A percentile compares a stretch with the other conserved stretches of the same genome.
Evolutionary conservation across 306 rosid species (phyloP).

Genomic region (Ormosia semicastrata): DNA sequence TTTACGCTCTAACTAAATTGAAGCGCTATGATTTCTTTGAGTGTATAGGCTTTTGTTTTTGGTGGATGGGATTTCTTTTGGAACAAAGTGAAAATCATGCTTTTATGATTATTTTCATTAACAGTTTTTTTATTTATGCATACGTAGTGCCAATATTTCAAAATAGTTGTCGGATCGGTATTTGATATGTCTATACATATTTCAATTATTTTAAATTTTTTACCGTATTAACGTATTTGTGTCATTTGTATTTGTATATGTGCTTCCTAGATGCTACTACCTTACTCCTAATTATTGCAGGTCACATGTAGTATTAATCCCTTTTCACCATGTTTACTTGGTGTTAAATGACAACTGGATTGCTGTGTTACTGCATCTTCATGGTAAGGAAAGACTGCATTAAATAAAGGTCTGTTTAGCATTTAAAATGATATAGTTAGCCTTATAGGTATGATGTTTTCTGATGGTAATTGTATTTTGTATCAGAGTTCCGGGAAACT

Average conservation of each 20-base stretch:
- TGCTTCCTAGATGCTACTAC: neutral
- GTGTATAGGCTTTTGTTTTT: neutral
- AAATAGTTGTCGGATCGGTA: too few relatives aligned
- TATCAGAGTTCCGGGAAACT: neutral
- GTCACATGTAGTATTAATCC: neutral
- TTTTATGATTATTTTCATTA: too few relatives aligned
- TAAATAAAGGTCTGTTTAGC: neutral
- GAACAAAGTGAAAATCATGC: neutral
- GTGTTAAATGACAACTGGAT: neutral
- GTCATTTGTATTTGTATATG: too few relatives aligned
- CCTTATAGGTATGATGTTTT: neutral
- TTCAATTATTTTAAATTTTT: too few relatives aligned
- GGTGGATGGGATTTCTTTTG: neutral
- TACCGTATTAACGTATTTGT: too few relatives aligned
- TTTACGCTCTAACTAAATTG: too few relatives aligned
- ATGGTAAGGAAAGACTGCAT: neutral
- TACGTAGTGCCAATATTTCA: too few relatives aligned
- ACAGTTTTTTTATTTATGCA: too few relatives aligned
- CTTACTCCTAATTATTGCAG: constrained; percentile 8
- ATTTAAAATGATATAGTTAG: neutral
- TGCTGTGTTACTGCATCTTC: neutral
- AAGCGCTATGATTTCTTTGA: too few relatives aligned
- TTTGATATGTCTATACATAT: too few relatives aligned
- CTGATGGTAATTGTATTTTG: neutral
- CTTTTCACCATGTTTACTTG: neutral